Percentiles rank a stretch among this genome's conserved stretches.
Evolutionary conservation across 257 asterid species (phyloP).

Genomic region (Nicotiana tabacum): DNA sequence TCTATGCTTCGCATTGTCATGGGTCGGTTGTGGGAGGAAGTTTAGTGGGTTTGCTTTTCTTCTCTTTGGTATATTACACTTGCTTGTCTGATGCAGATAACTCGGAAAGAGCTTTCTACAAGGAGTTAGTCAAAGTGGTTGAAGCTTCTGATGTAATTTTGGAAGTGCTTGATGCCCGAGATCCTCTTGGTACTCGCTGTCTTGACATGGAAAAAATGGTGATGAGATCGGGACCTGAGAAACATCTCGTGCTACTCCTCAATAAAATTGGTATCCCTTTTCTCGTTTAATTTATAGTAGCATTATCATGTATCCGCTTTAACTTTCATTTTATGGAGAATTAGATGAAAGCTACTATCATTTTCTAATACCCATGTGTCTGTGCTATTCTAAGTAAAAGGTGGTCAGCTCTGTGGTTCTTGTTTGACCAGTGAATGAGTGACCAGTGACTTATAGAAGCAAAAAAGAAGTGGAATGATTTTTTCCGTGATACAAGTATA

Average conservation of each 20-base stretch:
- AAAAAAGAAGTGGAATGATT: background rate
- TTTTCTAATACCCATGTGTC: background rate
- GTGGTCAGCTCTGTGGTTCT: background rate
- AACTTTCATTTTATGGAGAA: background rate
- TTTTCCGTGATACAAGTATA: background rate
- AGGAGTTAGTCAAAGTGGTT: constrained; percentile 85
- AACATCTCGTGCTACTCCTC: constrained; percentile 79
- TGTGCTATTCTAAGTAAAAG: background rate
- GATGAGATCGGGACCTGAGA: constrained; percentile 63
- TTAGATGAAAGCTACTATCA: background rate
- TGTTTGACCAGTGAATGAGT: background rate
- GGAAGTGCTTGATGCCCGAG: constrained; percentile 99
- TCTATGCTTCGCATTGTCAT: background rate
- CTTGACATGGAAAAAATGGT: constrained; percentile 93
- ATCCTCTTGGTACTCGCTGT: constrained; percentile 92
- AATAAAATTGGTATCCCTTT: constrained; percentile 72
- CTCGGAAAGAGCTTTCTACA: constrained; percentile 78
- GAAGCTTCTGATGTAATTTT: constrained; percentile 92
- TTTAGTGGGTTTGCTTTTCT: background rate
- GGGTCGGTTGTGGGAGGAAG: background rate
- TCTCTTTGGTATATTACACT: background rate
- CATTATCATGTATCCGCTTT: background rate
- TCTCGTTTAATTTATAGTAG: background rate
- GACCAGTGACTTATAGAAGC: background rate
- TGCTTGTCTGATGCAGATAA: constrained; percentile 35